Conservation (phyloP, 1,139 yeast species). For the Suhomyces yuchorum region DNA sequence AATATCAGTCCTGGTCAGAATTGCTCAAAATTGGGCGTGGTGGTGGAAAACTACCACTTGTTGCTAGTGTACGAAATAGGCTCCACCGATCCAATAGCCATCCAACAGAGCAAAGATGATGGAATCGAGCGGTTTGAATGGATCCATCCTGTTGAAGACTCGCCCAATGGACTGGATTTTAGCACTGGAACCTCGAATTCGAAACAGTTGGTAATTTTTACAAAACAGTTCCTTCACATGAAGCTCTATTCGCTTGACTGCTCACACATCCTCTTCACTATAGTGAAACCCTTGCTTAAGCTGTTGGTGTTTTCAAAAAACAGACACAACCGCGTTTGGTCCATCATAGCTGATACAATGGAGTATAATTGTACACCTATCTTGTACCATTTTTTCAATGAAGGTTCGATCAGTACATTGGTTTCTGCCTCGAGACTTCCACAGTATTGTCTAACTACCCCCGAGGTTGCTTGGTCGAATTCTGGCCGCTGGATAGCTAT, state of each 20-base stretch:
- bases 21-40: constrained; percentile 32
- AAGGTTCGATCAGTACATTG: constrained; percentile 34
- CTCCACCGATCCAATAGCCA: constrained; percentile 30
- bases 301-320: constrained; percentile 23
- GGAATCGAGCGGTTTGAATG: constrained; percentile 39
- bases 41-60: constrained; percentile 24
- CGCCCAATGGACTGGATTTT: constrained; percentile 16
- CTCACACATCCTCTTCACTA: constrained; percentile 34
- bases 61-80: constrained; percentile 28
- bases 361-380: constrained; percentile 24
- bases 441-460: constrained; percentile 16
- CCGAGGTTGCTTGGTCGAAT: constrained; percentile 34
- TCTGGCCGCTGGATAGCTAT: constrained; percentile 40
- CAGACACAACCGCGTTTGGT: constrained; percentile 29
- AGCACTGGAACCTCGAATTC: constrained; percentile 33
- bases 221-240: constrained; percentile 30
- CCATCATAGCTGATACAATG: constrained; percentile 23
- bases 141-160: constrained; percentile 25
- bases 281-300: constrained; percentile 32
- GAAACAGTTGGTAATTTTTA: constrained; percentile 37
- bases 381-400: constrained; percentile 38
- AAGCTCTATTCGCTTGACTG: constrained; percentile 44
- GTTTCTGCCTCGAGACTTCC: constrained; percentile 12
- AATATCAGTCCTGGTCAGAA: constrained; percentile 13
- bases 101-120: constrained; percentile 30